phyloP scores from a whole-genome alignment of 257 asterid species.

The Paulownia fortunei region DNA sequence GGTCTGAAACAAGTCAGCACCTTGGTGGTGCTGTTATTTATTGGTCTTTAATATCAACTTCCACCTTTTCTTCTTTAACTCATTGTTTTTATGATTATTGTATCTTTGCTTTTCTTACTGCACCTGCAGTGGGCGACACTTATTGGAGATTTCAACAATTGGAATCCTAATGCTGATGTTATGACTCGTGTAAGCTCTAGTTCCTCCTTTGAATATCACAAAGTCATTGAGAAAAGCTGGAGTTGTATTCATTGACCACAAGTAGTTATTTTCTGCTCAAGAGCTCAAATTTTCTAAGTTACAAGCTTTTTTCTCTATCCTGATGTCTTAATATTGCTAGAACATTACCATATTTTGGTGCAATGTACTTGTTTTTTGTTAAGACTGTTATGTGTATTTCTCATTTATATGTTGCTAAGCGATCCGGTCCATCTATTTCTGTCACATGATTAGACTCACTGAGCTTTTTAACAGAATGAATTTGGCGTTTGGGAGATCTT shows the following conservation, averaged over 20 bases:
- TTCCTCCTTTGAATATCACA: slow-evolving; percentile 23
- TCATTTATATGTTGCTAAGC: slow-evolving; percentile 19
- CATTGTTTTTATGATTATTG: slow-evolving; percentile 28
- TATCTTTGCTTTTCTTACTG: slow-evolving; percentile 33
- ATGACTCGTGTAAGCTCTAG: slow-evolving; percentile 77
- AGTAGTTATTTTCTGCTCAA: slow-evolving; percentile 16
- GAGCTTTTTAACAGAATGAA: slow-evolving; percentile 74
- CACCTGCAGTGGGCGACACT: slow-evolving; percentile 77
- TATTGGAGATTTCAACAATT: slow-evolving; percentile 98
- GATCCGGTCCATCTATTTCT: not conserved
- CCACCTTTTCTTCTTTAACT: slow-evolving; percentile 3
- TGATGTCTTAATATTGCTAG: not conserved
- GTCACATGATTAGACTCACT: slow-evolving; percentile 22
- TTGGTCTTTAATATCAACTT: slow-evolving; percentile 2
- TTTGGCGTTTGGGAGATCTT: slow-evolving; percentile 98
- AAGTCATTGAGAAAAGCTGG: slow-evolving; percentile 20
- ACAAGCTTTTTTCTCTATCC: slow-evolving; percentile 16
- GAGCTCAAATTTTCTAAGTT: not conserved
- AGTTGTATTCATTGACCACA: slow-evolving; percentile 18
- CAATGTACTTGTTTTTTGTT: slow-evolving; percentile 33
- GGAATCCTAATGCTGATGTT: slow-evolving; percentile 92
- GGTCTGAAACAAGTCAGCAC: slow-evolving; percentile 31
- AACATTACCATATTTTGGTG: slow-evolving; percentile 4
- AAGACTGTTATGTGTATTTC: slow-evolving; percentile 21
- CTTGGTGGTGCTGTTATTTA: not conserved